Evolutionary conservation across 1,139 yeast species (phyloP), one percentile per base, ranked within the genome.

Genomic region (Magnusiomyces suaveolens): DNA sequence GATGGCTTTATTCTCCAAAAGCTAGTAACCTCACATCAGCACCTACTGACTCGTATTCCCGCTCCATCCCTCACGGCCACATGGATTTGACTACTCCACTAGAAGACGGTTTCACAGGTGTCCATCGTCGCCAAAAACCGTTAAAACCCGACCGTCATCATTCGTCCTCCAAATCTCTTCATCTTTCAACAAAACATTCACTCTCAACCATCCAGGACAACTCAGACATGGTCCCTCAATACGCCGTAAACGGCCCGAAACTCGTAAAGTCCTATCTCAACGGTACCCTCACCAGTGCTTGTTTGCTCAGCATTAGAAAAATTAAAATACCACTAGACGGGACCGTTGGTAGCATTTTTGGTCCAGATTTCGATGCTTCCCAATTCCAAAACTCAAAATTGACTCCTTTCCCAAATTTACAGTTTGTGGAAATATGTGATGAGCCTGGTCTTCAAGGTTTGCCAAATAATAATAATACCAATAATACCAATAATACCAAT

Each of bases 231-330:
- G n/a, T 38, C 2, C 47, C 47, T 16, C 26, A 25, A 23, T 44
- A 44, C 47, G 47, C 24, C 18, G 14, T 24, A n/a, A 44, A 44
- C 18, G 47, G 47, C n/a, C 33, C n/a, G 33, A 44, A 44, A 23
- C 24, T 44, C 14, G 3, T 44, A 2, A 3, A 16, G 18, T 25
- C 29, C 18, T 44, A 23, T 44, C 24, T n/a, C 39, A 32, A 24
- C 3, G 39, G 49, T 14, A 46, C 36, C 2, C 24, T 20, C 2
- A 6, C 49, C 18, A 3, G 8, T 6, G 14, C n/a, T 10, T 29
- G 49, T n/a, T 6, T 20, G 21, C 39, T 29, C 10, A 46, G 49
- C n/a, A 46, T 46, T 29, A 10, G 49, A 2, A 29, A 18, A n/a
- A n/a, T 46, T 2, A 46, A 18, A 3, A 18, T 46, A 29, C 49